phyloP scores from a whole-genome alignment of 1,284 basidiomycete genomes.

The Cryptococcus hybrid region DNA sequence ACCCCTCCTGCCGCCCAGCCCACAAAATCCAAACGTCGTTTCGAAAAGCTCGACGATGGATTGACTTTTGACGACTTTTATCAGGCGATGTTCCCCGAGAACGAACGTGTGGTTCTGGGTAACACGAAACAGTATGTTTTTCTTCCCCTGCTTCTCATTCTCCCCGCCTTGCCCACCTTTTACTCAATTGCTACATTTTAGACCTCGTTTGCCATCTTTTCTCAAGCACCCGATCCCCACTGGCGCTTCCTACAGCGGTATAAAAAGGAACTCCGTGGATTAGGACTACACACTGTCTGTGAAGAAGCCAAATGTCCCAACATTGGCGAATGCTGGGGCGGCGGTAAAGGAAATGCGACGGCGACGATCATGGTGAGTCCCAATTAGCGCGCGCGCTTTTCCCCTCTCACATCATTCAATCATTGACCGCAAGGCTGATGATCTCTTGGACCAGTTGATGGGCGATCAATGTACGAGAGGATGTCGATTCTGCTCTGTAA shows the following conservation, averaged over 20 bases:
- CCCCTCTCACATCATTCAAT: too few relatives aligned
- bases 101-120: constrained; percentile 69
- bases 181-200: constrained; percentile 42
- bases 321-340: constrained; percentile 99
- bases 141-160: not conserved
- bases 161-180: not conserved
- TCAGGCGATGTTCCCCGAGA: constrained; percentile 54
- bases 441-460: constrained; percentile 68
- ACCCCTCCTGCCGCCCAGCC: constrained; percentile 16
- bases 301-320: constrained; percentile 99
- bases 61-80: constrained; percentile 85
- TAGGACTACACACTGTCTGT: constrained; percentile 93
- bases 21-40: constrained; percentile 17
- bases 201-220: constrained; percentile 84
- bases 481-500: constrained; percentile 96
- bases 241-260: constrained; percentile 82
- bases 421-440: not conserved
- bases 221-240: constrained; percentile 93
- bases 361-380: constrained; percentile 94
- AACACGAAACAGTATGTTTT: constrained; percentile 67
- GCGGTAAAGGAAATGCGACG: constrained; percentile 82
- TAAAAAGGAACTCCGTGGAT: constrained; percentile 93
- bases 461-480: constrained; percentile 99
- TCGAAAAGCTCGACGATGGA: constrained; percentile 62
- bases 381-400: not conserved